Evolutionary conservation across 192 early-diverging fungal genomes (phyloP).

Genomic region (Umbelopsis vinacea): DNA sequence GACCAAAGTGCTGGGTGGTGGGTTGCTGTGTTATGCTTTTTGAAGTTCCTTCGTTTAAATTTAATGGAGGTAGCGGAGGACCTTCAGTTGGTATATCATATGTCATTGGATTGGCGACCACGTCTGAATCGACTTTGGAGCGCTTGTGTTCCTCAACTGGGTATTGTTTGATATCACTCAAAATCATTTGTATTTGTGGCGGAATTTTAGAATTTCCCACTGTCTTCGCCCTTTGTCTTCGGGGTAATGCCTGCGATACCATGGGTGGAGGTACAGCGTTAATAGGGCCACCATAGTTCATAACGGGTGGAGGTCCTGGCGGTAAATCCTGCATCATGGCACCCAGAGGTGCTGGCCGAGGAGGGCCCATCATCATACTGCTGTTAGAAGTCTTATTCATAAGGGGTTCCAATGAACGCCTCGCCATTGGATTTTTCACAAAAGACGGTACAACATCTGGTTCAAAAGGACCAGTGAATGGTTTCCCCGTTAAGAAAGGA

Average conservation of each 20-base stretch:
- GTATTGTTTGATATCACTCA: slow-evolving; percentile 25
- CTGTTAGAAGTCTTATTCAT: neutral
- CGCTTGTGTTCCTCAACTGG: slow-evolving; percentile 21
- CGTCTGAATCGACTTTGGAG: neutral
- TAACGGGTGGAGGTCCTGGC: neutral
- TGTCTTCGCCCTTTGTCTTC: neutral
- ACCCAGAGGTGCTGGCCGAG: slow-evolving; percentile 13
- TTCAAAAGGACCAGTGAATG: slow-evolving; percentile 57
- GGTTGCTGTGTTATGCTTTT: neutral
- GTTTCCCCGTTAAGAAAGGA: slow-evolving; percentile 81
- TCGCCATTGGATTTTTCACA: neutral
- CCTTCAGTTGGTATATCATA: neutral
- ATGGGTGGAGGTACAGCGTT: neutral
- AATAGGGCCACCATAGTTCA: neutral
- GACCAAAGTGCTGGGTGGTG: slow-evolving; percentile 4
- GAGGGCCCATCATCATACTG: slow-evolving; percentile 16
- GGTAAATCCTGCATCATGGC: neutral
- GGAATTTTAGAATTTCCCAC: slow-evolving; percentile 10
- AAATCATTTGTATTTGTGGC: slow-evolving; percentile 13
- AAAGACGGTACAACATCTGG: slow-evolving; percentile 32
- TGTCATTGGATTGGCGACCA: neutral
- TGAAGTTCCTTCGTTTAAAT: neutral
- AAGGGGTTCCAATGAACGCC: neutral
- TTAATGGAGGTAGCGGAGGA: neutral
- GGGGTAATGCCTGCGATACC: neutral